These are phyloP conservation scores for Linum tenue DNA, from an alignment of 345 rosid species.

Conservation along the genomic window DNA sequence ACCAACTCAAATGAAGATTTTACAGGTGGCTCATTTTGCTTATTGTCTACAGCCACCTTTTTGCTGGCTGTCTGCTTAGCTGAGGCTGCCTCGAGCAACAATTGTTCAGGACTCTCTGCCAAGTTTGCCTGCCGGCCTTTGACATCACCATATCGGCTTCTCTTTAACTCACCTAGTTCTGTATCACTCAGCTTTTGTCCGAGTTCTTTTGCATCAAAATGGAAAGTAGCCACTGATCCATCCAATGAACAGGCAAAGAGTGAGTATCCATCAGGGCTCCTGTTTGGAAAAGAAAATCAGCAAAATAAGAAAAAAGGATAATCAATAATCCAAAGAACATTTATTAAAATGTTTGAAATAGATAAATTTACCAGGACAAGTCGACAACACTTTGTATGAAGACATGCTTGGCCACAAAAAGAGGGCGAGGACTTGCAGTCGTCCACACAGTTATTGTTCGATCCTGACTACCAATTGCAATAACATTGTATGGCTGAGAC, in stretches of 20 bases:
- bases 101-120: constrained; percentile 88
- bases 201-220: constrained; percentile 75
- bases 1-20: constrained; percentile 44
- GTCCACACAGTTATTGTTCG: constrained; percentile 99
- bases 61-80: constrained; percentile 60
- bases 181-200: constrained; percentile 63
- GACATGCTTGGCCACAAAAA: constrained; percentile 97
- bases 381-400: constrained; percentile 97
- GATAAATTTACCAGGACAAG: constrained; percentile 69
- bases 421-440: constrained; percentile 92
- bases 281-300: constrained; percentile 21
- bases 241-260: constrained; percentile 97
- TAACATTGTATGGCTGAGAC: constrained; percentile 76
- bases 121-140: constrained; percentile 86
- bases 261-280: constrained; percentile 98
- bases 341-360: constrained; percentile 11
- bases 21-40: constrained; percentile 37
- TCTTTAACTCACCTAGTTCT: constrained; percentile 87
- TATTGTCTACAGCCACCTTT: constrained; percentile 50
- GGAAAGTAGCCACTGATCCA: constrained; percentile 87
- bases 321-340: not conserved
- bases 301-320: not conserved
- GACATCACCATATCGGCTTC: constrained; percentile 89
- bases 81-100: constrained; percentile 87
- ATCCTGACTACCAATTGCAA: constrained; percentile 99